Evolutionary conservation across 169 alveolate genomes (phyloP), one percentile per base, ranked within the genome.

Genomic region (Eimeria sp.): DNA sequence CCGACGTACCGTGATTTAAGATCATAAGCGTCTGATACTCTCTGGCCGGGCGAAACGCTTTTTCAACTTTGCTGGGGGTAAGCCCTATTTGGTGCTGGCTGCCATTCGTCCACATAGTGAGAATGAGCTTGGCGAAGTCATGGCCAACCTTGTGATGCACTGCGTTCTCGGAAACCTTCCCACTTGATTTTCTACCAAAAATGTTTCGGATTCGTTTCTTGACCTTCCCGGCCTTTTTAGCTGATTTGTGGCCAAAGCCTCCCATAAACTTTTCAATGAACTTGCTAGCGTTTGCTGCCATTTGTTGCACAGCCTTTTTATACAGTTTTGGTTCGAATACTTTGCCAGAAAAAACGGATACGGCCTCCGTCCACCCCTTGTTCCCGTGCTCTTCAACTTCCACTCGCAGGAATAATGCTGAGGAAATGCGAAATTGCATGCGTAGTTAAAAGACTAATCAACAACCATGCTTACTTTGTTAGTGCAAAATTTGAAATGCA

Each of bases 361-460:
- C 80, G 8, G 68, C 93, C 58, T 87, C 82, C 23, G 49, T 62
- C 93, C 93, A 64, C 25, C 93, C 93, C 46, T 64, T 87, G 66
- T 46, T 43, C 18, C 52, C 78, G 13, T 87, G 93, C 37, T 62
- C 93, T 72, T 87, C 93, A 87, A 87, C 72, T 64, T 87, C 93
- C 33, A 87, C 82, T 9, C 93, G 93, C 16, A 87, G 66, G 93
- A 87, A 87, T 58, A 62, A 58, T 43, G 93, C 93, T 87, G 83
- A 25, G 80, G 40, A 60, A 8, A 62, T 60, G 40, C 23, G 23
- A 40, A 37, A 40, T 40, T 11, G 13, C 23, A 40, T 30, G 20
- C 8, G n/a, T 8, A 72, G 25, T 71, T 33, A 30, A 37, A 20
- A n/a, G 76, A 66, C 43, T 66, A 14, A 27, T 27, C 43, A n/a